Evolutionary conservation across 164 flowering plant species (phyloP).

Genomic region (Sedum album): DNA sequence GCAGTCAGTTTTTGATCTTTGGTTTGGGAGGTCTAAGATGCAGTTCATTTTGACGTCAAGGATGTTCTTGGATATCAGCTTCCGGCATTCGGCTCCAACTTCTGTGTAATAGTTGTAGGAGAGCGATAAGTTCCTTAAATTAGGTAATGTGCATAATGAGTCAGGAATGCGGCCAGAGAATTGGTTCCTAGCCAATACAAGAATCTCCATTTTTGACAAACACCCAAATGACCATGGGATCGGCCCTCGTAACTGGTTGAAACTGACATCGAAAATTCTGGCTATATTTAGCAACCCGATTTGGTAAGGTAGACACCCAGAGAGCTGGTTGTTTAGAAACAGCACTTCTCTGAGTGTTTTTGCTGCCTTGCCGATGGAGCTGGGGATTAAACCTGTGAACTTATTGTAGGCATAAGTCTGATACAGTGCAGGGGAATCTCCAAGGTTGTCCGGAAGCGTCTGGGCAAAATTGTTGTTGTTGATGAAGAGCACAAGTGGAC

Average conservation of each 20-base stretch:
- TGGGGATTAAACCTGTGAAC: constrained; percentile 34
- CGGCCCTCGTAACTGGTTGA: constrained; percentile 31
- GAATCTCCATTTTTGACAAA: constrained; percentile 22
- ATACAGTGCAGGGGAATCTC: constrained; percentile 21
- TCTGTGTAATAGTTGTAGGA: constrained; percentile 28
- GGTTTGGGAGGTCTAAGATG: constrained; percentile 31
- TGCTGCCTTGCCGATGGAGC: constrained; percentile 20
- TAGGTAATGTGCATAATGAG: constrained; percentile 22
- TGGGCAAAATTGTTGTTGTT: constrained; percentile 32
- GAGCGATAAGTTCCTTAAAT: constrained; percentile 16
- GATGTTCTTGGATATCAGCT: constrained; percentile 18
- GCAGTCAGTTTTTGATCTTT: constrained; percentile 25
- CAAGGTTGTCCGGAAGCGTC: constrained; percentile 25
- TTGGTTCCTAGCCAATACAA: constrained; percentile 28
- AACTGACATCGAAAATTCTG: constrained; percentile 31
- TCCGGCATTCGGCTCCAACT: constrained; percentile 39
- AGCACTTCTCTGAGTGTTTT: constrained; percentile 26
- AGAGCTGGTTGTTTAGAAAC: constrained; percentile 29
- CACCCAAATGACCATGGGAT: constrained; percentile 38
- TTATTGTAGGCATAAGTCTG: constrained; percentile 39
- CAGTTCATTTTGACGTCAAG: constrained; percentile 40
- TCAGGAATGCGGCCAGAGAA: constrained; percentile 28
- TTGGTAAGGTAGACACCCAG: constrained; percentile 40
- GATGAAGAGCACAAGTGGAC: constrained; percentile 28
- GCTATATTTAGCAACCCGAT: constrained; percentile 23